Evolutionary conservation across 768 basidiomycete species (phyloP).

Genomic region (Grammothele lineata): DNA sequence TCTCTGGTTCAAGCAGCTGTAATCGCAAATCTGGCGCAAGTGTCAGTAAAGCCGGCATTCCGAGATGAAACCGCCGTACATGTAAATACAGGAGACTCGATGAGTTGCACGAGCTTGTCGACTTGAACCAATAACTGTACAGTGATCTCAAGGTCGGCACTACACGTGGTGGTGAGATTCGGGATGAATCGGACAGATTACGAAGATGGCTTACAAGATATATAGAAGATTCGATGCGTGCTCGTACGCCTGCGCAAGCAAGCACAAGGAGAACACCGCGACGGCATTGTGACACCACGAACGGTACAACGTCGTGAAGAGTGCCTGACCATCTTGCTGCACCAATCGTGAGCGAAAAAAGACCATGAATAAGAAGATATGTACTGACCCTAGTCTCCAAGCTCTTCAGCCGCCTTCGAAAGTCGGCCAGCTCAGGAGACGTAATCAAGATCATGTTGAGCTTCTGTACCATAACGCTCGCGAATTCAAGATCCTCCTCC

Average conservation of each 20-base stretch:
- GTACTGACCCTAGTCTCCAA: constrained; percentile 80
- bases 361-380: neutral
- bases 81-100: constrained; percentile 98
- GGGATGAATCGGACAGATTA: neutral
- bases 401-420: constrained; percentile 88
- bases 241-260: constrained; percentile 97
- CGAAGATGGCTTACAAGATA: constrained; percentile 68
- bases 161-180: constrained; percentile 29
- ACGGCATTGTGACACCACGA: constrained; percentile 99
- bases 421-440: constrained; percentile 92
- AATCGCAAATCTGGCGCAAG: constrained; percentile 65
- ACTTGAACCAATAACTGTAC: constrained; percentile 93
- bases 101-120: constrained; percentile 95
- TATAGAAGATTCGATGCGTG: constrained; percentile 95
- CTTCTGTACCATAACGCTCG: constrained; percentile 96
- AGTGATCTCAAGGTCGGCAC: constrained; percentile 95
- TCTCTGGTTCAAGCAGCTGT: constrained; percentile 94
- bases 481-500: constrained; percentile 99
- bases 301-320: constrained; percentile 90
- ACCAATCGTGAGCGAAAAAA: neutral
- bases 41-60: neutral
- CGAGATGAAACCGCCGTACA: constrained; percentile 44
- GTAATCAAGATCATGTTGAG: constrained; percentile 95
- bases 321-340: constrained; percentile 91
- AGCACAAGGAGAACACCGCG: constrained; percentile 91